Conservation (phyloP, 176 grass and related monocot genomes). For the Eleusine coracana region DNA sequence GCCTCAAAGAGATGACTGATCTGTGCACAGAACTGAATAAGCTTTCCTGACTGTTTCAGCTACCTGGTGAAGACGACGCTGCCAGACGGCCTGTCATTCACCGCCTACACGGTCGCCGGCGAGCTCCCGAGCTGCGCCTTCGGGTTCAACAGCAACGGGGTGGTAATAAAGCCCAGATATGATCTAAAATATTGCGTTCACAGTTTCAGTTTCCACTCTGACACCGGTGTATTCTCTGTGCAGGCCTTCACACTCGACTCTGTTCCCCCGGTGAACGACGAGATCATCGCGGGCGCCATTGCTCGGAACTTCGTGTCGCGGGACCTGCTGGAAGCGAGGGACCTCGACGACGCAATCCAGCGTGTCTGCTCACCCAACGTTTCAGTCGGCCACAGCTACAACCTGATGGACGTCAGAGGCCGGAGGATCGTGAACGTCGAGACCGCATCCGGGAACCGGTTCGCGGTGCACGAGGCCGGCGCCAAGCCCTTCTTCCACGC, state of each 20-base stretch:
- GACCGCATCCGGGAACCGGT: conserved; percentile 61
- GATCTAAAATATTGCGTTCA: background rate
- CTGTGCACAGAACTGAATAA: background rate
- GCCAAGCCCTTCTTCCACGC: conserved; percentile 73
- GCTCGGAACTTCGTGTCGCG: conserved; percentile 70
- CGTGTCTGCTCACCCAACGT: conserved; percentile 58
- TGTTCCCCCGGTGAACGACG: conserved; percentile 61
- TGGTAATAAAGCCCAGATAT: conserved; percentile 44
- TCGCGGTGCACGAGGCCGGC: conserved; percentile 55
- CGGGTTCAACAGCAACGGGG: conserved; percentile 83
- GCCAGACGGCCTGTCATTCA: conserved; percentile 64
- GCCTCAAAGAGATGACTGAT: background rate
- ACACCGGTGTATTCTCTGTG: background rate
- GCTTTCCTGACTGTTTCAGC: background rate
- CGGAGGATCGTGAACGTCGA: conserved; percentile 81
- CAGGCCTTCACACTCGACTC: conserved; percentile 87
- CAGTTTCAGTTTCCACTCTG: conserved; percentile 14
- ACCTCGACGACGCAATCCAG: conserved; percentile 61
- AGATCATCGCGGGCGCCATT: conserved; percentile 61
- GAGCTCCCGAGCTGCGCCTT: conserved; percentile 90
- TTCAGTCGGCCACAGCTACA: conserved; percentile 84
- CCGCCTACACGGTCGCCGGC: conserved; percentile 78
- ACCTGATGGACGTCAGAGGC: conserved; percentile 65
- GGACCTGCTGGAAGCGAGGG: conserved; percentile 66
- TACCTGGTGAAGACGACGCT: conserved; percentile 63